Conservation (phyloP, 108 stramenopile genomes). For the Thalassiosira profunda region DNA sequence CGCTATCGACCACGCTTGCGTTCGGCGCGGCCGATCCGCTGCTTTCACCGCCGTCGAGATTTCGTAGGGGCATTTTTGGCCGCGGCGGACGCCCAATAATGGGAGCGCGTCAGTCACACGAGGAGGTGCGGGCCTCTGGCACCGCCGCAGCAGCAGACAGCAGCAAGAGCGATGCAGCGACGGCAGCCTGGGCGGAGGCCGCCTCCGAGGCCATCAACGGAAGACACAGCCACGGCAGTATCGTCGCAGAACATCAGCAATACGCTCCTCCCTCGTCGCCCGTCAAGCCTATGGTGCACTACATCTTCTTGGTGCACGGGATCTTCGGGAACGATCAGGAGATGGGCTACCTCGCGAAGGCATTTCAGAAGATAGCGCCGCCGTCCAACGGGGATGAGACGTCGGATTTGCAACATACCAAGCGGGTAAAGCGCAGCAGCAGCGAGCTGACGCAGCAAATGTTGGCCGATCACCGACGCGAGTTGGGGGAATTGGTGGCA, state of each 20-base stretch:
- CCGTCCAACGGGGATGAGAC: neutral
- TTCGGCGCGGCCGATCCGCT: neutral
- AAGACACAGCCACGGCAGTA: neutral
- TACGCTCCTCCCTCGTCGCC: constrained; percentile 23
- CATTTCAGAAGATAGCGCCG: constrained; percentile 22
- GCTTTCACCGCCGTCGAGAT: neutral
- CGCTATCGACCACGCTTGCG: neutral
- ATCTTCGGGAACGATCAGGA: constrained; percentile 85
- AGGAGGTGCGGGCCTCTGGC: neutral
- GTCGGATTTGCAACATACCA: neutral
- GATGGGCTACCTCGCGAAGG: constrained; percentile 64
- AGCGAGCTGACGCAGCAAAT: neutral
- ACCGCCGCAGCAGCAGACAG: too few relatives aligned
- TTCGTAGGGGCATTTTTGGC: neutral
- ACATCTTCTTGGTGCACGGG: constrained; percentile 85
- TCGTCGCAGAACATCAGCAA: neutral
- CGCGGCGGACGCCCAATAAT: neutral
- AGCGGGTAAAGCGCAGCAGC: constrained; percentile 21
- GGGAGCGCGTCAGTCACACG: neutral
- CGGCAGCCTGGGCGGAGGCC: neutral
- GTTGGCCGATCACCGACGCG: too few relatives aligned
- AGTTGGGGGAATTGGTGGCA: too few relatives aligned
- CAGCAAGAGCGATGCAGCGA: too few relatives aligned
- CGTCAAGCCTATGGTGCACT: constrained; percentile 47
- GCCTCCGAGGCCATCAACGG: neutral